Evolutionary conservation across 2,329 filamentous ascomycete genomes (phyloP).

Genomic region (Beauveria pseudobassiana): DNA sequence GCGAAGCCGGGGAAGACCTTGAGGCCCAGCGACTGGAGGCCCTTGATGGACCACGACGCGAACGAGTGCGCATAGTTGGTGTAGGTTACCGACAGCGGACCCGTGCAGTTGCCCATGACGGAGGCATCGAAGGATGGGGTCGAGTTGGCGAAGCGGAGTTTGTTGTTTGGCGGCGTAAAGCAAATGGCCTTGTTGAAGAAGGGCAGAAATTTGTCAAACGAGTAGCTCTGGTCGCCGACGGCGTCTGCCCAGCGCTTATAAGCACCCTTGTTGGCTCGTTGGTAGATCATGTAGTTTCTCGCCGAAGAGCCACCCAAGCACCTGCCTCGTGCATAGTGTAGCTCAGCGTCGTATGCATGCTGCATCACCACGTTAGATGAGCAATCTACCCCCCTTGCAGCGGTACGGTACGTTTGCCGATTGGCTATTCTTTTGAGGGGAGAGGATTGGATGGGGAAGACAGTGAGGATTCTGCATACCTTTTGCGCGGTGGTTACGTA

Average conservation of each 20-base stretch:
- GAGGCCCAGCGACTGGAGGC: conserved; percentile 34
- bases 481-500: conserved; percentile 1
- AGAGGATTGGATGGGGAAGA: neutral
- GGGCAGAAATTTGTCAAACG: conserved; percentile 23
- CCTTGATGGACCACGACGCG: conserved; percentile 19
- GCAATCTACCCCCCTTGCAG: neutral
- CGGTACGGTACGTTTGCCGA: too few species aligned
- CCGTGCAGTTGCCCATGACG: conserved; percentile 15
- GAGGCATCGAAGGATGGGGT: conserved; percentile 16
- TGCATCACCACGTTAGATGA: conserved; percentile 11
- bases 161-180: conserved; percentile 23
- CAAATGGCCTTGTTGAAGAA: conserved; percentile 24
- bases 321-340: conserved; percentile 26
- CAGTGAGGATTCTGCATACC: neutral
- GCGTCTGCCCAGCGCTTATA: conserved; percentile 24
- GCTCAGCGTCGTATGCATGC: conserved; percentile 9
- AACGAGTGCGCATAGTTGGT: conserved; percentile 20
- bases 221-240: conserved; percentile 24
- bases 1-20: conserved; percentile 28
- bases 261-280: conserved; percentile 18
- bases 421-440: neutral
- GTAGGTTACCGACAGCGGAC: conserved; percentile 21
- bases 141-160: conserved; percentile 16
- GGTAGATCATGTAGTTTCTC: conserved; percentile 23
- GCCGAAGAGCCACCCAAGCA: conserved; percentile 24